phyloP scores from a whole-genome alignment of 495 filamentous ascomycete species.

The Lentithecium fluviatile region DNA sequence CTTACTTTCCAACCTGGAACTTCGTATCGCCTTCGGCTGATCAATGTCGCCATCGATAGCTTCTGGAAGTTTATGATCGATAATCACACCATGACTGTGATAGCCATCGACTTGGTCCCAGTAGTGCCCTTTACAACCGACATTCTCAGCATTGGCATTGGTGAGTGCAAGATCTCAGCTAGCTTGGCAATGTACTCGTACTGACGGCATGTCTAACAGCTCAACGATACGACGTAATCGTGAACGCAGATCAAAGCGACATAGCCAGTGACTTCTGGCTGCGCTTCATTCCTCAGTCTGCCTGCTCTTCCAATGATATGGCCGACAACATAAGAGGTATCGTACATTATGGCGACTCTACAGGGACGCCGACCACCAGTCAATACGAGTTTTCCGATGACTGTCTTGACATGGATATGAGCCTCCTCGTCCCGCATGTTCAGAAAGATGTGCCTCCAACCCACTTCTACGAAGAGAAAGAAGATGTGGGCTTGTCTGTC shows the following conservation, averaged over 20 bases:
- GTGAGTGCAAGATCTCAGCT: constrained; percentile 20
- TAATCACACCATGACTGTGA: constrained; percentile 52
- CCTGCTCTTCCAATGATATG: constrained; percentile 48
- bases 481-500: constrained; percentile 18
- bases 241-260: constrained; percentile 54
- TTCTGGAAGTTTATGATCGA: constrained; percentile 54
- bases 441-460: constrained; percentile 36
- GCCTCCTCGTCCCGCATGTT: constrained; percentile 46
- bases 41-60: constrained; percentile 56
- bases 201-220: constrained; percentile 42
- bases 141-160: constrained; percentile 59
- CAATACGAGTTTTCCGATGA: constrained; percentile 12
- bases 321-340: constrained; percentile 49
- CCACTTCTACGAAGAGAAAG: constrained; percentile 38
- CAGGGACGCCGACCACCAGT: constrained; percentile 6
- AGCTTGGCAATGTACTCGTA: not conserved
- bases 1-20: constrained; percentile 48
- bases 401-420: constrained; percentile 46
- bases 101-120: constrained; percentile 53
- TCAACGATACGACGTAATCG: constrained; percentile 69
- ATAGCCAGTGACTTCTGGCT: constrained; percentile 63
- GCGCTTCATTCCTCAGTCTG: constrained; percentile 53
- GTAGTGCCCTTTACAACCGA: constrained; percentile 49
- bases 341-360: constrained; percentile 11
- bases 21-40: constrained; percentile 56